These are phyloP conservation scores for Ceratonia siliqua DNA, from an alignment of 306 rosid genomes.

Conservation along the genomic window DNA sequence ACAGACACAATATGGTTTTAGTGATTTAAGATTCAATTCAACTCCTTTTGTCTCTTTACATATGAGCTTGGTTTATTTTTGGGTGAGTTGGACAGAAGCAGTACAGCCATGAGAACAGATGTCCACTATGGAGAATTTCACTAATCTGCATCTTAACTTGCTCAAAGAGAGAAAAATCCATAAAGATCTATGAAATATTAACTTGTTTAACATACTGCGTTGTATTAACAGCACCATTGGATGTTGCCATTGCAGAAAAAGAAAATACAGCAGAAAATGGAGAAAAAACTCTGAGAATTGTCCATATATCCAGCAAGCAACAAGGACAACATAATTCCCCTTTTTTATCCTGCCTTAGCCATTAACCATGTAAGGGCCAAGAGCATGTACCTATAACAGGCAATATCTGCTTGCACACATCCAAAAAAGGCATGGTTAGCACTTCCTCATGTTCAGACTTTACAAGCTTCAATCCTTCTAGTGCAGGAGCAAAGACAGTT, in stretches of 20 bases:
- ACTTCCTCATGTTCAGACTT: conserved; percentile 79
- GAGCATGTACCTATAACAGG: conserved; percentile 78
- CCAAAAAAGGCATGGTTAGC: conserved; percentile 80
- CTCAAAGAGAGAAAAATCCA: conserved; percentile 5
- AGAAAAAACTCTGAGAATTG: conserved; percentile 5
- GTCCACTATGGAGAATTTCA: neutral
- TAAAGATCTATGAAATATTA: conserved; percentile 12
- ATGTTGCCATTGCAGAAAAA: conserved; percentile 5
- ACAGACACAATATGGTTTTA: neutral
- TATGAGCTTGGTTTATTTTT: neutral
- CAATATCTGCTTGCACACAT: conserved; percentile 83
- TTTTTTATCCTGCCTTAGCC: neutral
- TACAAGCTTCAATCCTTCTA: conserved; percentile 74
- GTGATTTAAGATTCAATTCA: neutral
- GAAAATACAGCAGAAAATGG: neutral
- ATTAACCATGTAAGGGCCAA: conserved; percentile 22
- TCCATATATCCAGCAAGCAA: neutral
- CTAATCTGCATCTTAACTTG: neutral
- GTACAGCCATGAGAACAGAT: neutral
- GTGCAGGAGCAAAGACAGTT: conserved; percentile 71
- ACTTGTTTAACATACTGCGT: neutral
- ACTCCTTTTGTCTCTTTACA: neutral
- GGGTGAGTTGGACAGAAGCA: conserved; percentile 2
- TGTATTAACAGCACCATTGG: conserved; percentile 12
- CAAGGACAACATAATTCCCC: neutral